A percentile compares a stretch with the other conserved stretches of the same genome.
phyloP scores from a whole-genome alignment of 768 basidiomycete species.

The Phylloporus rhodoxanthus region DNA sequence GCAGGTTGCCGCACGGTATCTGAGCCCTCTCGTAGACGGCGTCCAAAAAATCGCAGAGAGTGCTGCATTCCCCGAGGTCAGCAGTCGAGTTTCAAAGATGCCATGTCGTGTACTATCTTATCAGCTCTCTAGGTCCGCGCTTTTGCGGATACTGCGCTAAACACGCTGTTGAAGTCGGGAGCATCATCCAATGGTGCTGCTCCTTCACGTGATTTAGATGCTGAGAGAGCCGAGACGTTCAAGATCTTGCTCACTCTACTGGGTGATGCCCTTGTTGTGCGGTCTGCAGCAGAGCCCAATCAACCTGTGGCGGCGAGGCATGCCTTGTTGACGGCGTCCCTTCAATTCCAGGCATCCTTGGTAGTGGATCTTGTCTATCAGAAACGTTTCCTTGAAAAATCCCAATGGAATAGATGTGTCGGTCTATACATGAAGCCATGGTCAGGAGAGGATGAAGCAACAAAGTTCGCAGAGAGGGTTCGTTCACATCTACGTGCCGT shows the following conservation, averaged over 20 bases:
- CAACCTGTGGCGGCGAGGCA: conserved; percentile 50
- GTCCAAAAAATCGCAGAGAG: conserved; percentile 84
- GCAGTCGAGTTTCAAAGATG: conserved; percentile 14
- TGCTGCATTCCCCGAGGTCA: conserved; percentile 92
- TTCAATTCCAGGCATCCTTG: conserved; percentile 69
- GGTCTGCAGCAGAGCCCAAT: conserved; percentile 41
- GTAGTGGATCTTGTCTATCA: conserved; percentile 70
- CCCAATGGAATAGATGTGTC: conserved; percentile 65
- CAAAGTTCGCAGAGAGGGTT: conserved; percentile 55
- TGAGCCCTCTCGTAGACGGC: conserved; percentile 82
- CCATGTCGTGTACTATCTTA: conserved; percentile 12
- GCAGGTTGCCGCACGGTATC: conserved; percentile 81
- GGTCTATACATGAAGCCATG: conserved; percentile 69
- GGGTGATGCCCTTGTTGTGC: conserved; percentile 40
- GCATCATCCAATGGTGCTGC: conserved; percentile 71
- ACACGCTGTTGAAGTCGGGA: conserved; percentile 76
- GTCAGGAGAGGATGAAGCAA: conserved; percentile 46
- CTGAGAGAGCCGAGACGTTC: conserved; percentile 54
- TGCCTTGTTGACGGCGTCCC: conserved; percentile 49
- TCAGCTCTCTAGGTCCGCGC: conserved; percentile 63
- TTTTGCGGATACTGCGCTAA: conserved; percentile 80
- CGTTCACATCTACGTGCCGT: conserved; percentile 70
- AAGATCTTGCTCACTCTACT: conserved; percentile 56
- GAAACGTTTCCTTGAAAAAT: conserved; percentile 48
- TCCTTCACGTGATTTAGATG: conserved; percentile 62